Conservation (phyloP, 2,329 filamentous ascomycete species). For the Verticillium nonalfalfae region DNA sequence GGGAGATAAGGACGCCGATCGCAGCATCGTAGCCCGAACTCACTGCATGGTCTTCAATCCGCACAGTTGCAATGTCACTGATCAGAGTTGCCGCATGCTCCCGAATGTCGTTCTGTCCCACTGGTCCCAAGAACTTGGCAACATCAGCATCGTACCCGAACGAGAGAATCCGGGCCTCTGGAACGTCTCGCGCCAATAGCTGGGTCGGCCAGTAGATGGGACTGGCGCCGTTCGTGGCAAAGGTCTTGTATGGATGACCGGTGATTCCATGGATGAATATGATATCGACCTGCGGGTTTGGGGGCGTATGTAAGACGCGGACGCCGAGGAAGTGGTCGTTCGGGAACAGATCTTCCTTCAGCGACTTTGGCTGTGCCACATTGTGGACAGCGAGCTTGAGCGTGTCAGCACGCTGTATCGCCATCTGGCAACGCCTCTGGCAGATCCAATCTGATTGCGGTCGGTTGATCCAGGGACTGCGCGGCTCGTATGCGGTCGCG, state of each 20-base stretch:
- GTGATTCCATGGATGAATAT: not conserved
- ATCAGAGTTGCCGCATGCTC: not conserved
- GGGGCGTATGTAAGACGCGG: not conserved
- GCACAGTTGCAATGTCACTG: not conserved
- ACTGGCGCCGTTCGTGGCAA: not conserved
- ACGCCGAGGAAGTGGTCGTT: not conserved
- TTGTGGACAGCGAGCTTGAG: not conserved
- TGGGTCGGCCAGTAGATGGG: not conserved
- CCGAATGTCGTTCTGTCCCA: not conserved
- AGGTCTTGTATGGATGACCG: not conserved
- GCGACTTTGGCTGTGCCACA: not conserved
- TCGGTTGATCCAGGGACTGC: not conserved
- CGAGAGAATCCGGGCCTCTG: not conserved
- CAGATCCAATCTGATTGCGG: not conserved
- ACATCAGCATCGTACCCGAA: not conserved
- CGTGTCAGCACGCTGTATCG: not conserved
- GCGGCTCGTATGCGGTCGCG: not conserved
- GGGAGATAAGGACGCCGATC: not conserved
- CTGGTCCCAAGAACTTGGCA: not conserved
- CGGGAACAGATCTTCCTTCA: not conserved
- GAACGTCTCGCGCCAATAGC: not conserved
- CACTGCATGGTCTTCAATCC: not conserved
- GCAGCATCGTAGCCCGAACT: not conserved
- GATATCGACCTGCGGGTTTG: not conserved
- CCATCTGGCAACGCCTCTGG: not conserved